phyloP scores from a whole-genome alignment of 768 basidiomycete genomes.

The Tricholoma sp. region DNA sequence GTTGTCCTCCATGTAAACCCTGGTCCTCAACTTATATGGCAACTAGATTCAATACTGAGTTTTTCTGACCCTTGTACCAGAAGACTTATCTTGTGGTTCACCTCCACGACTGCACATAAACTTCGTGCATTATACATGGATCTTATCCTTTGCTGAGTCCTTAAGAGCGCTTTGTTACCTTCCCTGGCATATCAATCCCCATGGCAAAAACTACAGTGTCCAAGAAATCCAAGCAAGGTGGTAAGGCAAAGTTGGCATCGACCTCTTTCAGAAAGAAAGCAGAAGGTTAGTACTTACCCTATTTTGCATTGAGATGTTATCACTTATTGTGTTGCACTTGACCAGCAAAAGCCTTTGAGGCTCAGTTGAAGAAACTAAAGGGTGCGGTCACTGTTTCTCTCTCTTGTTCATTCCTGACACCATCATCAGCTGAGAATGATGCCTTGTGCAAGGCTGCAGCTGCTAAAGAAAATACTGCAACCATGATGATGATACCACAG shows the following conservation, averaged over 20 bases:
- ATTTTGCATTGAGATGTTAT: background rate
- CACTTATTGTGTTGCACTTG: background rate
- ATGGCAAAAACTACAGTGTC: background rate
- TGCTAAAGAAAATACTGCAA: constrained; percentile 1
- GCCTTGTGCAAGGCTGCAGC: background rate
- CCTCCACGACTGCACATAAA: background rate
- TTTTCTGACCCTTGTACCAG: background rate
- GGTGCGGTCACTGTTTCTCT: background rate
- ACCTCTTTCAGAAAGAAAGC: background rate
- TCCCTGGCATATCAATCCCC: background rate
- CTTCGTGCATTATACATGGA: background rate
- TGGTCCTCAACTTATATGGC: background rate
- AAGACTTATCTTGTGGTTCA: background rate
- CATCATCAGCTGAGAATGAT: background rate
- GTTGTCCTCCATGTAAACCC: background rate
- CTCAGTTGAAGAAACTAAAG: constrained; percentile 1
- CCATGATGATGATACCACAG: background rate
- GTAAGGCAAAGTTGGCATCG: background rate
- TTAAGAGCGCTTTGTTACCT: background rate
- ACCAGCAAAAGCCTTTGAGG: background rate
- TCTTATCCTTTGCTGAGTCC: background rate
- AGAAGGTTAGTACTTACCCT: background rate
- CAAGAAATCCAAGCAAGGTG: background rate
- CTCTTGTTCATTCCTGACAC: background rate
- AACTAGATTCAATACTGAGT: background rate